phyloP scores from a whole-genome alignment of 1,139 yeast genomes.

The Candida sanyaensis region DNA sequence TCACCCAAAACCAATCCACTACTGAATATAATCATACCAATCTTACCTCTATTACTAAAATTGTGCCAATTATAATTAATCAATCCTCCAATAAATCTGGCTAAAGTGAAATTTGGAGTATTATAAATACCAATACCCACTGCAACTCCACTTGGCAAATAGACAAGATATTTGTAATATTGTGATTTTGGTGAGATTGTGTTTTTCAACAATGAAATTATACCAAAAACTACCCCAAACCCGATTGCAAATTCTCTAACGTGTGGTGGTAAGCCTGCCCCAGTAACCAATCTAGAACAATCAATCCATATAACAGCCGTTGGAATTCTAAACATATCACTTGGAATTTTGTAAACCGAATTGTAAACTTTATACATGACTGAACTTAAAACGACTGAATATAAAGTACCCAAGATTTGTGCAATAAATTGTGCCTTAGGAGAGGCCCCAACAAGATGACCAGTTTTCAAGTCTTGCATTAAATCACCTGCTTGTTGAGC shows the following conservation, averaged over 20 bases:
- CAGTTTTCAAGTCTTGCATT: conserved; percentile 96
- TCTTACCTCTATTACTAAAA: conserved; percentile 31
- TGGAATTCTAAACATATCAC: conserved; percentile 78
- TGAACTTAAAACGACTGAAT: conserved; percentile 79
- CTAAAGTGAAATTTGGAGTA: conserved; percentile 89
- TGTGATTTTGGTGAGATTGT: conserved; percentile 40
- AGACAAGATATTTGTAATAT: conserved; percentile 47
- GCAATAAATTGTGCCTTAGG: conserved; percentile 92
- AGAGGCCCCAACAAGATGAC: conserved; percentile 88
- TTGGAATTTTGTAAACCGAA: conserved; percentile 81
- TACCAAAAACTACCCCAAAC: conserved; percentile 70
- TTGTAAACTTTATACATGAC: conserved; percentile 83
- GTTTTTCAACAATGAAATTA: conserved; percentile 67
- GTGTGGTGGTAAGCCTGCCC: conserved; percentile 83
- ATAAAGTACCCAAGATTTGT: conserved; percentile 82
- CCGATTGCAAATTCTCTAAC: conserved; percentile 65
- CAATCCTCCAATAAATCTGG: conserved; percentile 90
- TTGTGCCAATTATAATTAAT: conserved; percentile 63
- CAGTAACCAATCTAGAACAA: conserved; percentile 90
- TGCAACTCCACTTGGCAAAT: conserved; percentile 92
- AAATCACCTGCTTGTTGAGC: conserved; percentile 99
- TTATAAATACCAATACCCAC: conserved; percentile 96
- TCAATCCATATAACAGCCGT: conserved; percentile 97
- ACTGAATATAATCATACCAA: conserved; percentile 80
- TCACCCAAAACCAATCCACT: conserved; percentile 94